A percentile compares a stretch with the other conserved stretches of the same genome.
phyloP scores from a whole-genome alignment of 2,329 filamentous ascomycete genomes.

The Penicillium frequentans region DNA sequence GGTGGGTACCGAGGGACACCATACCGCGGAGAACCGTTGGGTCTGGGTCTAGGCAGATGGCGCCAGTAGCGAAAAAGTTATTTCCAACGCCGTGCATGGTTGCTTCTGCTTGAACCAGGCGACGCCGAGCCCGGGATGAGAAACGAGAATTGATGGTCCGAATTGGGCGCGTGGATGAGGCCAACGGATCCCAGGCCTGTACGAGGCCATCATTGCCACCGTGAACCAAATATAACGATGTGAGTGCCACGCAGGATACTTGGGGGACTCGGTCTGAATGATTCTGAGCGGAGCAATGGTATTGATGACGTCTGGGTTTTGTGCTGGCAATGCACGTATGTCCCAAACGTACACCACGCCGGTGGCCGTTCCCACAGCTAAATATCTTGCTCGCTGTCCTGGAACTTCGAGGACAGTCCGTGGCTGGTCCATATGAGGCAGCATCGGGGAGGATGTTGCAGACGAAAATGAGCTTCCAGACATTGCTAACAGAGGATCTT shows the following conservation, averaged over 20 bases:
- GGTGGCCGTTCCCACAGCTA: slow-evolving; percentile 76
- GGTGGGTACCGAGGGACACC: slow-evolving; percentile 79
- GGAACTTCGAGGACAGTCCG: slow-evolving; percentile 64
- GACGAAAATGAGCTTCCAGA: slow-evolving; percentile 57
- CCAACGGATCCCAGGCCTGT: slow-evolving; percentile 95
- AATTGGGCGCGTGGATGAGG: slow-evolving; percentile 73
- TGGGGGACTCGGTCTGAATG: slow-evolving; percentile 86
- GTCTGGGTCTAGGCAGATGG: slow-evolving; percentile 84
- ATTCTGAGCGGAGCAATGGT: slow-evolving; percentile 70
- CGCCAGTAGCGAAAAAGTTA: slow-evolving; percentile 78
- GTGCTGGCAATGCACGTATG: slow-evolving; percentile 64
- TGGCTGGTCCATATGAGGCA: slow-evolving; percentile 49
- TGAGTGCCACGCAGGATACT: slow-evolving; percentile 78
- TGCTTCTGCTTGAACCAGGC: slow-evolving; percentile 67
- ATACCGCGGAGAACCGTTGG: slow-evolving; percentile 81
- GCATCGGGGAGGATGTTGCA: slow-evolving; percentile 52
- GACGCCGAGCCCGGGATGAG: slow-evolving; percentile 76
- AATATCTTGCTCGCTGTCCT: slow-evolving; percentile 76
- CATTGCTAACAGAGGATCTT: slow-evolving; percentile 72
- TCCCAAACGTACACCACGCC: slow-evolving; percentile 86
- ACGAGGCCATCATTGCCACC: slow-evolving; percentile 93
- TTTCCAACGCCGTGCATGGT: slow-evolving; percentile 67
- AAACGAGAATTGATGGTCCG: slow-evolving; percentile 85
- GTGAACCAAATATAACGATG: slow-evolving; percentile 84
- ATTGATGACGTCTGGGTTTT: slow-evolving; percentile 56